Percentiles rank a stretch among this genome's conserved stretches.
These are phyloP conservation scores for Erodium moschatum DNA, from an alignment of 441 rosid genomes.

Conservation along the genomic window DNA sequence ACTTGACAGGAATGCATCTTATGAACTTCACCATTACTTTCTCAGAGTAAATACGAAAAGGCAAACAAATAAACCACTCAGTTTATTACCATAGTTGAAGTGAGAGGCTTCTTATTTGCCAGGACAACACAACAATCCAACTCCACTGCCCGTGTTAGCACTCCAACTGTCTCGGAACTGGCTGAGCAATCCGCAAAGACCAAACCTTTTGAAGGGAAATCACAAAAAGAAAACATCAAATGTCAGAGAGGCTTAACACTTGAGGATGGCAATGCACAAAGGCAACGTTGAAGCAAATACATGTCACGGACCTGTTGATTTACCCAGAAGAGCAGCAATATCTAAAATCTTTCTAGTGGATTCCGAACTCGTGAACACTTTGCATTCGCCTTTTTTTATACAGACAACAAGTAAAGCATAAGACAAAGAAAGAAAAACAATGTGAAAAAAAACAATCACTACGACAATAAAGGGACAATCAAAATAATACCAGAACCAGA, in stretches of 20 bases:
- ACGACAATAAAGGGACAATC: background rate
- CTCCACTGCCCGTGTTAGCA: constrained; percentile 47
- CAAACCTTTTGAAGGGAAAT: constrained; percentile 41
- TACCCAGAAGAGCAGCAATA: constrained; percentile 46
- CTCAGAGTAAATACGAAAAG: background rate
- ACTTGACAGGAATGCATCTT: background rate
- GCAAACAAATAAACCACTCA: constrained; percentile 1
- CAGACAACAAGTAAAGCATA: constrained; percentile 1
- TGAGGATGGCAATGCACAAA: background rate
- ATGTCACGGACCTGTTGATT: constrained; percentile 55
- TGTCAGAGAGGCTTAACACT: background rate
- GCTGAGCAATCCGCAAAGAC: constrained; percentile 81
- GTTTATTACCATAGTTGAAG: constrained; percentile 57
- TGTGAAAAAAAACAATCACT: background rate
- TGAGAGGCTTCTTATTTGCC: constrained; percentile 93
- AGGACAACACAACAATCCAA: constrained; percentile 64
- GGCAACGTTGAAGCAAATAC: background rate
- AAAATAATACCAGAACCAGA: constrained; percentile 33
- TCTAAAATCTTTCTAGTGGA: constrained; percentile 31
- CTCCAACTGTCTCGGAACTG: constrained; percentile 44
- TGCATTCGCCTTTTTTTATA: constrained; percentile 34
- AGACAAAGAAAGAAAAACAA: background rate
- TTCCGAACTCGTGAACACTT: constrained; percentile 34
- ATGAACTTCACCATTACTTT: background rate
- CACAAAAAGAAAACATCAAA: constrained; percentile 11